Conservation (phyloP, 2,329 filamentous ascomycete species). For the Fusarium haematococcum region DNA sequence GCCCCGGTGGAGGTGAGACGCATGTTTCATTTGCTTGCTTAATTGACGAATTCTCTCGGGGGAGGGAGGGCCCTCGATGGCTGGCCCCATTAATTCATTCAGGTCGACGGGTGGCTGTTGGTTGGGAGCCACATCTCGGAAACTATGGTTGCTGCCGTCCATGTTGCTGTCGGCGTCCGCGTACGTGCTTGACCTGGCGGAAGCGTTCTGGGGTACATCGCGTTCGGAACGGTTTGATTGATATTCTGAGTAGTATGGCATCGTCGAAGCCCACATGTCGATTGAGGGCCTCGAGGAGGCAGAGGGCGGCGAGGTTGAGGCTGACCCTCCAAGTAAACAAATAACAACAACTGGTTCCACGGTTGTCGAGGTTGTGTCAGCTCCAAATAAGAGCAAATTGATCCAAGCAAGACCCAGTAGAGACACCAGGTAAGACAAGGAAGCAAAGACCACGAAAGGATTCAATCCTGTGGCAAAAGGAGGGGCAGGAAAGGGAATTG, state of each 20-base stretch:
- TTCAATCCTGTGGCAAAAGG: constrained; percentile 33
- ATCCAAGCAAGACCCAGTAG: constrained; percentile 13
- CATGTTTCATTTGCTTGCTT: constrained; percentile 69
- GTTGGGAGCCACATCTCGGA: constrained; percentile 26
- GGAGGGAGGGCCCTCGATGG: constrained; percentile 71
- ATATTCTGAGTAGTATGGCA: constrained; percentile 44
- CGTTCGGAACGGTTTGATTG: constrained; percentile 37
- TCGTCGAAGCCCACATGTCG: constrained; percentile 44
- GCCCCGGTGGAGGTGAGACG: constrained; percentile 55
- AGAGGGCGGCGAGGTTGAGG: constrained; percentile 42
- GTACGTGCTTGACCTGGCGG: constrained; percentile 18
- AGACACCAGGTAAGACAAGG: constrained; percentile 15
- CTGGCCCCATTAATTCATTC: constrained; percentile 65
- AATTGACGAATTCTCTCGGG: constrained; percentile 69
- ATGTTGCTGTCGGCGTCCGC: constrained; percentile 14
- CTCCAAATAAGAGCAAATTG: constrained; percentile 12
- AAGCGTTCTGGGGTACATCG: constrained; percentile 31
- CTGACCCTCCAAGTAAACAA: constrained; percentile 45
- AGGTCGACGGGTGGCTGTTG: constrained; percentile 41
- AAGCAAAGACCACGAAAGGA: constrained; percentile 13
- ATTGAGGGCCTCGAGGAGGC: constrained; percentile 37
- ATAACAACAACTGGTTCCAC: constrained; percentile 38
- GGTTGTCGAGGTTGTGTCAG: constrained; percentile 25
- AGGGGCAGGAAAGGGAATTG: constrained; percentile 31
- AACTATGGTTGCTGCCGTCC: constrained; percentile 14